Evolutionary conservation across 768 basidiomycete genomes (phyloP).

Genomic region (Tulasnella sp.): DNA sequence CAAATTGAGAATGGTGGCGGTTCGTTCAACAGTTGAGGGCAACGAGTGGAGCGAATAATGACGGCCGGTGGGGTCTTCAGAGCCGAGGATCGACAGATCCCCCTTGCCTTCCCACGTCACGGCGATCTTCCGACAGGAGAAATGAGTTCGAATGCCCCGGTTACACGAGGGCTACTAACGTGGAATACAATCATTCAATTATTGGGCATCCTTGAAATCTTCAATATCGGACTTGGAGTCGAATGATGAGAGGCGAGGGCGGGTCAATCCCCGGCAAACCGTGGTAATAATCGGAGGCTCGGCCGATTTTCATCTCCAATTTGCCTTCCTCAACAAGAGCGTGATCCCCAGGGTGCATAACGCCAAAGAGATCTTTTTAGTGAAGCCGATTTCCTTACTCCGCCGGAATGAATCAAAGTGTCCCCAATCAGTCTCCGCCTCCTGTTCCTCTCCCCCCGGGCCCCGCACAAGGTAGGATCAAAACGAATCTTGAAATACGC

Average conservation of each 20-base stretch:
- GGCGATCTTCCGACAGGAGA: not conserved
- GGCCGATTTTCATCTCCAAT: too few relatives aligned
- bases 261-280: not conserved
- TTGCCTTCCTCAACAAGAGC: too few relatives aligned
- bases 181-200: too few relatives aligned
- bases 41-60: not conserved
- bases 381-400: too few relatives aligned
- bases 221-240: too few relatives aligned
- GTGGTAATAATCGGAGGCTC: not conserved
- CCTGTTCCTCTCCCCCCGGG: not conserved
- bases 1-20: not conserved
- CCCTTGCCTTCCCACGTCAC: not conserved
- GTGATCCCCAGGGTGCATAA: too few relatives aligned
- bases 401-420: not conserved
- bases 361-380: too few relatives aligned
- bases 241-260: too few relatives aligned
- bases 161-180: constrained; percentile 43
- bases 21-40: not conserved
- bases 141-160: not conserved
- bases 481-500: too few relatives aligned
- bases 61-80: not conserved
- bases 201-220: too few relatives aligned
- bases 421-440: too few relatives aligned
- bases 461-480: not conserved
- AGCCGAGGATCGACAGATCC: constrained; percentile 48